These are phyloP conservation scores for Dillenia suffruticosa DNA, from an alignment of 164 flowering plant species.

Conservation along the genomic window DNA sequence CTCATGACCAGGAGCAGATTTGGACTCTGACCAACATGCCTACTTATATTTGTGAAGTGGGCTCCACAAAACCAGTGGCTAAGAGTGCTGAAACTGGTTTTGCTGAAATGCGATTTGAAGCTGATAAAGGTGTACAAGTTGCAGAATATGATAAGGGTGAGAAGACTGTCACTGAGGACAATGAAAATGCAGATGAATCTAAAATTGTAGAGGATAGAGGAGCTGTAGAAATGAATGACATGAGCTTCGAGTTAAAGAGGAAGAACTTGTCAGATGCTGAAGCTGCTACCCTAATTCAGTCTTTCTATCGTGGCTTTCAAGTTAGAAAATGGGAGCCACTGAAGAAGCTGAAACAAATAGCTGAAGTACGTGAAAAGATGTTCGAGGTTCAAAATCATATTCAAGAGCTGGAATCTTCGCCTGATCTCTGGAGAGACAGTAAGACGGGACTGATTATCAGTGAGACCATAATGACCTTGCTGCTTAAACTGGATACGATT, in stretches of 20 bases:
- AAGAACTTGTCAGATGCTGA: conserved; percentile 30
- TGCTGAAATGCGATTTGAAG: too few relatives aligned
- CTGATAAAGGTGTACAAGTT: too few relatives aligned
- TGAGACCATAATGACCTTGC: conserved; percentile 64
- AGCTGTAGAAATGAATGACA: background rate
- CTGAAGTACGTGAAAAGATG: conserved; percentile 30
- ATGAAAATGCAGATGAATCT: background rate
- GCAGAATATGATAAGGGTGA: too few relatives aligned
- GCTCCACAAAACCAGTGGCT: background rate
- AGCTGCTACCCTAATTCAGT: conserved; percentile 61
- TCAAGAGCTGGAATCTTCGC: conserved; percentile 28
- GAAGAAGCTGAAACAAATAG: conserved; percentile 61
- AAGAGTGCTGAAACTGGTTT: background rate
- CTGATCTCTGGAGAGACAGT: conserved; percentile 18
- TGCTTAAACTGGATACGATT: conserved; percentile 60
- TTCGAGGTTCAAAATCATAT: conserved; percentile 29
- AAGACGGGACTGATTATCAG: conserved; percentile 41
- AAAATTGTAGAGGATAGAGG: background rate
- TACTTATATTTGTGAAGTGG: background rate
- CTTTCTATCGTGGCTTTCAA: conserved; percentile 62
- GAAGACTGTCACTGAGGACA: background rate
- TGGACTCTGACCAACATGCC: background rate
- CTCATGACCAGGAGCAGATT: background rate
- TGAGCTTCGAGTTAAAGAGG: conserved; percentile 3
- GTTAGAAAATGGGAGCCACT: conserved; percentile 65